Percentiles rank a stretch among this genome's conserved stretches.
These are phyloP conservation scores for Trifolium dubium DNA, from an alignment of 306 rosid genomes.

Conservation along the genomic window DNA sequence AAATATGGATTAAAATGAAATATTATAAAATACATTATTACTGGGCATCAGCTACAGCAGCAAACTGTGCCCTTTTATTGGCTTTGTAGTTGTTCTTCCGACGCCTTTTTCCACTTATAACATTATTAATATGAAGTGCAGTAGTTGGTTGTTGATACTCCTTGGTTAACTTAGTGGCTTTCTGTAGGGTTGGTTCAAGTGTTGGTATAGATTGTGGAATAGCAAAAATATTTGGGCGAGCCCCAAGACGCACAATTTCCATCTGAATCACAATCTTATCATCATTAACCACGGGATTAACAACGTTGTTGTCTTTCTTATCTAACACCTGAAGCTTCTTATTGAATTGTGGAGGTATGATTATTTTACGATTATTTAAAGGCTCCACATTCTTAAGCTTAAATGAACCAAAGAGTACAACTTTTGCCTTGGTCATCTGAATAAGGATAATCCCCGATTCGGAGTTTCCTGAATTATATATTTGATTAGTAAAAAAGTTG, in stretches of 20 bases:
- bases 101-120: constrained; percentile 47
- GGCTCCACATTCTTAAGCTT: constrained; percentile 12
- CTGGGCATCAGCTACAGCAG: constrained; percentile 13
- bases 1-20: neutral
- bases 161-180: constrained; percentile 30
- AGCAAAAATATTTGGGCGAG: constrained; percentile 21
- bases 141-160: constrained; percentile 41
- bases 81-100: constrained; percentile 53
- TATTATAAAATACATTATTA: constrained; percentile 46
- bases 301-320: constrained; percentile 13
- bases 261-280: neutral
- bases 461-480: constrained; percentile 44
- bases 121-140: constrained; percentile 21
- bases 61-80: constrained; percentile 45
- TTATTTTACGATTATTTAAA: neutral
- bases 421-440: constrained; percentile 55
- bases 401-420: constrained; percentile 32
- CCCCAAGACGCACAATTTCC: constrained; percentile 19
- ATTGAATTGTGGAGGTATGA: neutral
- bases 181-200: constrained; percentile 22
- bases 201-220: constrained; percentile 34
- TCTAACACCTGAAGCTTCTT: neutral
- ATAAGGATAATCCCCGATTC: constrained; percentile 39
- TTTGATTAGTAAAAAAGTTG: constrained; percentile 14
- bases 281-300: neutral